Evolutionary conservation across 768 basidiomycete species (phyloP).

Genomic region (Cubamyces sp.): DNA sequence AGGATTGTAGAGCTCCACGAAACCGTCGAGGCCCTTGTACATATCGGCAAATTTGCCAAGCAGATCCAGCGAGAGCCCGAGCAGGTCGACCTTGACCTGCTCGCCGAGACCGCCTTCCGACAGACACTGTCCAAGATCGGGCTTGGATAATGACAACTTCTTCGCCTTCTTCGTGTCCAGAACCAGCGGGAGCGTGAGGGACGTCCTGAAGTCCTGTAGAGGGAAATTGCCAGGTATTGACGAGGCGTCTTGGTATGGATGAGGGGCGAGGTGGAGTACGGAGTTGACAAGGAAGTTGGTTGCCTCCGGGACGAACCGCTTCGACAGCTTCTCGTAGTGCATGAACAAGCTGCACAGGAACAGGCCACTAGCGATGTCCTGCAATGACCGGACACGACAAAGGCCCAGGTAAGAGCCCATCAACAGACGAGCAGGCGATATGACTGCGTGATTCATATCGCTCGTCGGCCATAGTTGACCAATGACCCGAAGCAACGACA

Average conservation of each 20-base stretch:
- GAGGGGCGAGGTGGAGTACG: conserved; percentile 75
- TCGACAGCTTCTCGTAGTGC: conserved; percentile 85
- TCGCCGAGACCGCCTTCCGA: conserved; percentile 37
- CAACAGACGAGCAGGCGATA: conserved; percentile 83
- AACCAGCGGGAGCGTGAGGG: conserved; percentile 45
- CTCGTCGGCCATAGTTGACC: conserved; percentile 92
- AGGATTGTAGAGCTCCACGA: conserved; percentile 84
- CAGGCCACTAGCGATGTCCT: conserved; percentile 82
- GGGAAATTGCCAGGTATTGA: conserved; percentile 74
- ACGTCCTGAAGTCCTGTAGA: conserved; percentile 66
- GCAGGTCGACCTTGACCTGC: conserved; percentile 74
- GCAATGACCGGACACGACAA: conserved; percentile 71
- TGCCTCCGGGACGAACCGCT: conserved; percentile 87
- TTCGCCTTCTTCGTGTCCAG: conserved; percentile 46
- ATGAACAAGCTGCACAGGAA: conserved; percentile 86
- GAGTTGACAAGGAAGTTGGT: conserved; percentile 79
- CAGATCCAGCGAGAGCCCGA: conserved; percentile 65
- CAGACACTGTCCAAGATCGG: conserved; percentile 53
- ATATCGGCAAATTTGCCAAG: conserved; percentile 70
- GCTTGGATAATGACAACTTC: conserved; percentile 44
- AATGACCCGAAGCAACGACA: conserved; percentile 77
- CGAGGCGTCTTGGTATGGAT: conserved; percentile 46
- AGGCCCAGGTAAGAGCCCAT: conserved; percentile 92
- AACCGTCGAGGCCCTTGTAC: conserved; percentile 79
- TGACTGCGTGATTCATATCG: conserved; percentile 89